Conservation (phyloP, 2,329 filamentous ascomycete genomes). For the Apiospora koreana region DNA sequence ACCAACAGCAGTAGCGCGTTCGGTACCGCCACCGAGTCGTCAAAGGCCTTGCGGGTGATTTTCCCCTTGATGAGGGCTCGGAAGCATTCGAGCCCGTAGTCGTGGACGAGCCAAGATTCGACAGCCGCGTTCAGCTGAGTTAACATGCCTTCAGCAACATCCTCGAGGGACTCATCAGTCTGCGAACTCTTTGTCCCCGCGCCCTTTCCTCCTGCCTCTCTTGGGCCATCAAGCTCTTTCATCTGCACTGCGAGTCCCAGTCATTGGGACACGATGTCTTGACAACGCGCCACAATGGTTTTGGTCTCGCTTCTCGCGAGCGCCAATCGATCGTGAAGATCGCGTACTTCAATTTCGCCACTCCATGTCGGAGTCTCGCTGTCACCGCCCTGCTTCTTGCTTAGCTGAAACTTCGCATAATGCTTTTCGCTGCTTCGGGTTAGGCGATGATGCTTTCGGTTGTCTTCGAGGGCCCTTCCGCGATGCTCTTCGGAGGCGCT, state of each 20-base stretch:
- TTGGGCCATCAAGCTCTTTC: background rate
- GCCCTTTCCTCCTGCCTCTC: background rate
- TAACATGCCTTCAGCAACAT: background rate
- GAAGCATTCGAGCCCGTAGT: background rate
- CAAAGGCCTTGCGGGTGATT: background rate
- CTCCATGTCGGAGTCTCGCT: background rate
- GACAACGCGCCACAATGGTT: background rate
- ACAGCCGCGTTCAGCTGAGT: background rate
- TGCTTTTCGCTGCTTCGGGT: background rate
- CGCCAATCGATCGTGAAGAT: background rate
- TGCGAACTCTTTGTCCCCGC: background rate
- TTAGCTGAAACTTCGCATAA: background rate
- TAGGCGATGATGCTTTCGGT: background rate
- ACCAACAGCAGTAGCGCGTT: background rate
- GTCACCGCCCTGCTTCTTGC: background rate
- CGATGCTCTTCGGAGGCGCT: background rate
- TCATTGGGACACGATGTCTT: background rate
- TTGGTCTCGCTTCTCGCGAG: background rate
- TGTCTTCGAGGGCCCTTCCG: background rate
- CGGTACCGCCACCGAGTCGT: background rate
- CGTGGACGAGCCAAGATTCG: background rate
- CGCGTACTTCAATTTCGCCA: background rate
- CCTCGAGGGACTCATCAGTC: background rate
- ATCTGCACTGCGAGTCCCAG: background rate
- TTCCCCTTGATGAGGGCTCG: background rate